Base-by-base conservation (phyloP, 768 basidiomycete species). In the Trametes villosa region DNA sequence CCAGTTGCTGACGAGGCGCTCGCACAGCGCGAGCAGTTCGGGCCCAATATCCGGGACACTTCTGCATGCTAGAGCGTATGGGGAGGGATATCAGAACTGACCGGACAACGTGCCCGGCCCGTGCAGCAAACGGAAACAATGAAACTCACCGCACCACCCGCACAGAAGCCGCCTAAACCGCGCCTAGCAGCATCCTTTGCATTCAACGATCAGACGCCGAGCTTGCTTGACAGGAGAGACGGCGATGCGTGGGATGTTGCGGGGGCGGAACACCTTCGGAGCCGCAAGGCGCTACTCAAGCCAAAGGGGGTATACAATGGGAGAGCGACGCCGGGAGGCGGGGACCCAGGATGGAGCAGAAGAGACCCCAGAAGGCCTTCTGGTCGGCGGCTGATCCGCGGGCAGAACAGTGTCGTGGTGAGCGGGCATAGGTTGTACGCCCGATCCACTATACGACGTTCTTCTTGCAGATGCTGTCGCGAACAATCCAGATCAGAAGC, bases 31-130 rank as follows among this genome's bases (percentile, higher is more conserved):
- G 44, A 47, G 55, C 34, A 60, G 17, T 33, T n/a, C 22, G 15
- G 59, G 22, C 12, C 60, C 60, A 51, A 26, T 27, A 29, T 40
- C 17, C 15, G n/a, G 60, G 60, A 62, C 53, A 56, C 60, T 62
- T 62, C 47, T 46, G 29, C 17, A 27, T 22, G 30, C 60, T 36
- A 45, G 26, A n/a, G 30, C 6, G 9, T 24, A 24, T 9, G 30
- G 18, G 45, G 27, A n/a, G 4, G n/a, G 40, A 27, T 20, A 36
- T 59, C 49, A 59, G 50, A 27, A 44, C 18, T 22, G n/a, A n/a
- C n/a, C n/a, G 34, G 9, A 18, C 11, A 27, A 24, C 27, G 34
- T 13, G 34, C 46, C 34, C 26, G 46, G 45, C 8, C n/a, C n/a
- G n/a, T n/a, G n/a, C n/a, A n/a, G n/a, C n/a, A n/a, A n/a, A n/a